Base-by-base conservation (phyloP, 768 basidiomycete genomes). In the Tubosaeta sp. region DNA sequence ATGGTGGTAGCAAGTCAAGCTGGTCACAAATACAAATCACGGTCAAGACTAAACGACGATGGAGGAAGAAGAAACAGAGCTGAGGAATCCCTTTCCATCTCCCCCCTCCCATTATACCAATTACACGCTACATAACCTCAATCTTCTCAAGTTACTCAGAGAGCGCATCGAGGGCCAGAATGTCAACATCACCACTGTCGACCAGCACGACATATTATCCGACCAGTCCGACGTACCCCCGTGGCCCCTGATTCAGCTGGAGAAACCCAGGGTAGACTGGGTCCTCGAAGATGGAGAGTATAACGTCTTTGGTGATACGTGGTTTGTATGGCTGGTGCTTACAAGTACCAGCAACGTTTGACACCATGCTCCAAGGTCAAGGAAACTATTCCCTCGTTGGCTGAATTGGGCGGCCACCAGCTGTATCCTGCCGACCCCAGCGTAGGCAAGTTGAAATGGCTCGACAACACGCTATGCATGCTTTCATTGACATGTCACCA, bases 181-280 rank as follows among this genome's bases (percentile, higher is more conserved):
- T 26, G 54, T 61, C 5, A 72, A 78, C 10, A 59, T 73, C 34
- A 66, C 72, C 42, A 65, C 65, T 26, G 59, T 71, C 26, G 76
- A 78, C 55, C 90, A 91, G 60, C 75, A 80, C 52, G 80, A 84
- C 42, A 60, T 84, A 31, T 74, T 92, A 37, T 69, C 77, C 7
- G 91, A 90, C 72, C 85, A 91, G 62, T 60, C 70, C 2, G 84
- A 91, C 50, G 71, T 91, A 11, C 90, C 91, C 7, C 81, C 88
- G 17, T 91, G 88, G 88, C 78, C 85, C 17, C 72, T 94, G 38
- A 68, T 68, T 3, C 83, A 85, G 57, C 77, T 95, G 10, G 88
- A 93, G 65, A 91, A 87, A 69, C 93, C 93, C 34, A 80, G 91
- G 42, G 84, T 88, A 13, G 92, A 94, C 62, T 94, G 92, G 91